Base-by-base conservation (phyloP, 2,329 filamentous ascomycete genomes). In the Aspergillus novofumigatus region DNA sequence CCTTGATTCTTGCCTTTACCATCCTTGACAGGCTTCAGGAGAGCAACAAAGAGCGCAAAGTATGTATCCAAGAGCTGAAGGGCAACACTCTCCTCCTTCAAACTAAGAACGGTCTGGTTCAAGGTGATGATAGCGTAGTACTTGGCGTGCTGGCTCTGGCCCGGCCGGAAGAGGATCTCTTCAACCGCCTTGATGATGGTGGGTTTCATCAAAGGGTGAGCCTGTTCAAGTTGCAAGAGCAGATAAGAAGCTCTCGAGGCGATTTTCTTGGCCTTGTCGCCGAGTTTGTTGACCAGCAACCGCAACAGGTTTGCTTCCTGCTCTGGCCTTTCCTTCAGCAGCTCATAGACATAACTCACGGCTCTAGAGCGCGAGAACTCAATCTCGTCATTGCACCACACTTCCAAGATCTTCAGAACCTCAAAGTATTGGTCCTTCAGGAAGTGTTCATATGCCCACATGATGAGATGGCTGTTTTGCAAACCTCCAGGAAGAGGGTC, bases 111-210 rank as follows among this genome's bases (percentile, higher is more conserved):
- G 0, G 93, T 97, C 76, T 99, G 95, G 72, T 99, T 99, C 51
- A 99, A 81, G 0, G 94, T 97, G 72, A 97, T 97, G 72, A 96
- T 87, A 35, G 91, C 92, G 74, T 96, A 97, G 76, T 99, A 99
- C 71, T 91, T 95, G 44, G 93, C 91, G 65, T 95, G 90, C 38
- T 88, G 81, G 68, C 86, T 93, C 74, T 97, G 94, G 10, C 91
- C 90, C 0, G 92, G 90, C 53, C 91, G 86, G 70, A 97, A 89
- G 23, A 99, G 78, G 49, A 96, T 83, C 65, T 97, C 93, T 73
- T 99, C 93, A 47, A 99, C 86, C 9, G 87, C 86, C 60, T 85
- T 87, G 63, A 97, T 86, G 63, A 99, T 89, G 53, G 95, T 87
- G 17, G 85, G 81, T 74, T 97, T 97, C 94, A 99, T 99, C 54